Base-by-base conservation (phyloP, 1,284 basidiomycete species). In the Stereum hirsutum region DNA sequence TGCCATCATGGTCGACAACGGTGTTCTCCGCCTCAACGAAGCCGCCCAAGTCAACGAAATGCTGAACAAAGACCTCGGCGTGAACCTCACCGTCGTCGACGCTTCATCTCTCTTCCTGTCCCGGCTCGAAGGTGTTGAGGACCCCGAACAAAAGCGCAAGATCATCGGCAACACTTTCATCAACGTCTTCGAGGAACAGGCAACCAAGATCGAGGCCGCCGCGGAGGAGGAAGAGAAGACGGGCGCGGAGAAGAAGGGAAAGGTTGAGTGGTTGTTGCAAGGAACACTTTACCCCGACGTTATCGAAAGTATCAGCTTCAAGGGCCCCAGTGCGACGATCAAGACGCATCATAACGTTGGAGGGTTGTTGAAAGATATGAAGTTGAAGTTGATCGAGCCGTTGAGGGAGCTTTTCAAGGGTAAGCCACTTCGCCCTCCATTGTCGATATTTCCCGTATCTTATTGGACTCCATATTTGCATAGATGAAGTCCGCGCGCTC, bases 301-400 rank as follows among this genome's bases (percentile, higher is more conserved):
- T 37, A 99, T 99, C 60, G 96, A 99, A 71, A 92, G 87, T 57
- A 98, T 99, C 70, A 93, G 89, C 65, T 99, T 99, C 81, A 99
- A 99, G 68, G 96, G 96, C 3, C 96, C 96, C 2, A 92, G 88
- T 53, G 96, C 96, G 36, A 99, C 95, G 14, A 99, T 99, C 74
- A 99, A 99, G 75, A 98, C 96, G 7, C 96, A 99, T 62, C 96
- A 99, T 65, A 99, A 99, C 56, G 96, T 99, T 50, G 96, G 96
- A 25, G 96, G 96, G 8, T 70, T 99, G 37, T 70, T 99, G 48
- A 90, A 89, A 57, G 86, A 99, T 63, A 99, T 99, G 96, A 98
- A 96, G 66, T 75, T 99, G 53, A 99, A 99, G 70, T 75, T 99
- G 35, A 98, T 99, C 53, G 96, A 99, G 68, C 96, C 96, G 30